phyloP scores from a whole-genome alignment of 441 rosid species.

The Populus trichocarpa region DNA sequence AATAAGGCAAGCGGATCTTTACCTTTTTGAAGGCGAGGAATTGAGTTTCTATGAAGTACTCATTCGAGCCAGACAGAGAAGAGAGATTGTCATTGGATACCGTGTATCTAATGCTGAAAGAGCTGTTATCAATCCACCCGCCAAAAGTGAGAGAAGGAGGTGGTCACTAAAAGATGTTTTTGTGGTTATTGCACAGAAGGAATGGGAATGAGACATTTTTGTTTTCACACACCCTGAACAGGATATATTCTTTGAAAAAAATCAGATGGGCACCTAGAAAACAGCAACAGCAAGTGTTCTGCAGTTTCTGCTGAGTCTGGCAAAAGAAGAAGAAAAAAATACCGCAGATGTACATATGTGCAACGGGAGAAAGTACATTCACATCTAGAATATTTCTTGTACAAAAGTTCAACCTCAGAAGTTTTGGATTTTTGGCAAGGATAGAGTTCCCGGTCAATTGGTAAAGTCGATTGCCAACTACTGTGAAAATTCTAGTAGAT shows the following conservation, averaged over 20 bases:
- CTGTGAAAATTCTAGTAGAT: no score
- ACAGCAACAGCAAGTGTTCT: background rate
- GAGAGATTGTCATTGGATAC: conserved; percentile 68
- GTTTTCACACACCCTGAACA: background rate
- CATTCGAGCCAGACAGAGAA: conserved; percentile 51
- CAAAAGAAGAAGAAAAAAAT: background rate
- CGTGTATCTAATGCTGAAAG: conserved; percentile 49
- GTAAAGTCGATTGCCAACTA: no score
- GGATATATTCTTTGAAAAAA: background rate
- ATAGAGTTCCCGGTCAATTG: background rate
- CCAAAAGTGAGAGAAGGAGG: conserved; percentile 42
- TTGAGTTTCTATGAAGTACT: conserved; percentile 62
- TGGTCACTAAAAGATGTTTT: conserved; percentile 55
- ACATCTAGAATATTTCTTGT: background rate
- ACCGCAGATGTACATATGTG: background rate
- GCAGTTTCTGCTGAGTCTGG: background rate
- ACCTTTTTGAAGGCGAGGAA: conserved; percentile 57
- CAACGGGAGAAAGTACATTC: background rate
- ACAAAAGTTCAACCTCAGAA: background rate
- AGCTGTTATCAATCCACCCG: conserved; percentile 58
- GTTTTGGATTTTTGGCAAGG: background rate
- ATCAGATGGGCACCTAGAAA: background rate
- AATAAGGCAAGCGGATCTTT: conserved; percentile 58
- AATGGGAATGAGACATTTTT: conserved; percentile 24
- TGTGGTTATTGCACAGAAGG: conserved; percentile 61